phyloP scores from a whole-genome alignment of 129 eudicot species.

The Chrysanthemum makinoi region DNA sequence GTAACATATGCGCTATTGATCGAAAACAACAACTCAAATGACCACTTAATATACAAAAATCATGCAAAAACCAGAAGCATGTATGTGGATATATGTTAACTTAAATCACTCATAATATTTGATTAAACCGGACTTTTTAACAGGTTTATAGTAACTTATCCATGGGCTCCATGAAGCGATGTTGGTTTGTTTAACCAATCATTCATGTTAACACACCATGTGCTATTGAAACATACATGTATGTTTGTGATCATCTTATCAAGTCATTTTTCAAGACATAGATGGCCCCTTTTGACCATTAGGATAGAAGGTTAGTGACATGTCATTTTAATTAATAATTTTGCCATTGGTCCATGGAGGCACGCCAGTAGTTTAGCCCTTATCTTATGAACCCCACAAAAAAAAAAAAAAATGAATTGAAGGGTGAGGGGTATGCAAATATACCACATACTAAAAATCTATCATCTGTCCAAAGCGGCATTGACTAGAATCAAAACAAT shows the following conservation, averaged over 20 bases:
- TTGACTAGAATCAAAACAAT: not conserved
- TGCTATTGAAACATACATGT: constrained; percentile 24
- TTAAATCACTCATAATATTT: too few species aligned
- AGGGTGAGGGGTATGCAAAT: constrained; percentile 14
- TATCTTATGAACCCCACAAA: constrained; percentile 32
- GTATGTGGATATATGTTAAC: too few species aligned
- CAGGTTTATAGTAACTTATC: too few species aligned
- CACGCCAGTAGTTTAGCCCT: constrained; percentile 29
- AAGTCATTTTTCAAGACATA: constrained; percentile 27
- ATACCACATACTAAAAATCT: constrained; percentile 26
- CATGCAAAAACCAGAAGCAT: too few species aligned
- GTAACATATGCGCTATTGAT: too few species aligned
- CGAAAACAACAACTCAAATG: too few species aligned
- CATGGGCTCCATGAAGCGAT: not conserved
- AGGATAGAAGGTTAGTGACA: constrained; percentile 28
- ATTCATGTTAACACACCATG: constrained; percentile 34
- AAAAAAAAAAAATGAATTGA: constrained; percentile 11
- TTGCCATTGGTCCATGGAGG: constrained; percentile 26
- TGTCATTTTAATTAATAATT: constrained; percentile 19
- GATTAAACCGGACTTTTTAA: too few species aligned
- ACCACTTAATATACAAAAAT: too few species aligned
- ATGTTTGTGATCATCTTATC: constrained; percentile 26
- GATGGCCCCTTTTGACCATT: constrained; percentile 29
- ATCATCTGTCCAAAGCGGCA: constrained; percentile 14
- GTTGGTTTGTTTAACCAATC: constrained; percentile 32